Base-by-base conservation (phyloP, 176 grass and related monocot genomes). In the Saccharum spontaneum region DNA sequence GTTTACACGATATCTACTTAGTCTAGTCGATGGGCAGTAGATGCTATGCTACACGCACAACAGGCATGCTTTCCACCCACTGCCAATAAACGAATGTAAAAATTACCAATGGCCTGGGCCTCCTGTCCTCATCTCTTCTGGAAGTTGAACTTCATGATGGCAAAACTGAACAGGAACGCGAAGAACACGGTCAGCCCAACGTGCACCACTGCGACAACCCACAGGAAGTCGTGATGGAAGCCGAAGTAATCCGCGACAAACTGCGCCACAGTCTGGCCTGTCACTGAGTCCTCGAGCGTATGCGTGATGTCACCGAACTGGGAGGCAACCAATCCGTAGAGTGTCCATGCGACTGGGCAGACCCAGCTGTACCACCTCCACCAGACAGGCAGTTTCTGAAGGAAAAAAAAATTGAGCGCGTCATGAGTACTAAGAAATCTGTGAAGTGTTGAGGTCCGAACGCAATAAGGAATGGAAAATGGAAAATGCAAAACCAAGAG, bases 301-400 rank as follows among this genome's bases (percentile, higher is more conserved):
- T 76, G 43, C 14, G 52, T 26, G 24, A 92, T 10, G 46, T 97
- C 90, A 9, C 94, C 90, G 43, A 92, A 94, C 79, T 97, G 92
- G 28, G 94, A 97, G 34, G 79, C 67, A 26, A 94, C 83, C 69
- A 97, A 82, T 57, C 94, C 94, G 23, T 97, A 97, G 0, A 97
- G 69, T 1, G 92, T 97, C 94, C 94, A 94, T 18, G 94, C 92
- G 2, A 97, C 88, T 0, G 94, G 94, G 73, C 94, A 94, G 63
- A 82, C 38, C 87, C 87, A 97, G 28, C 76, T 87, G 40, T 94
- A 97, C 94, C 94, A 94, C 77, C 92, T 97, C 94, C 94, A 94
- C 94, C 94, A 97, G 30, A 92, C 55, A 73, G 92, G 94, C 45
- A 97, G 22, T 88, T 45, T 87, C 91, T 91, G 87, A 68, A 75